phyloP scores from a whole-genome alignment of 2,329 filamentous ascomycete species.

The Hypomyces perniciosus region DNA sequence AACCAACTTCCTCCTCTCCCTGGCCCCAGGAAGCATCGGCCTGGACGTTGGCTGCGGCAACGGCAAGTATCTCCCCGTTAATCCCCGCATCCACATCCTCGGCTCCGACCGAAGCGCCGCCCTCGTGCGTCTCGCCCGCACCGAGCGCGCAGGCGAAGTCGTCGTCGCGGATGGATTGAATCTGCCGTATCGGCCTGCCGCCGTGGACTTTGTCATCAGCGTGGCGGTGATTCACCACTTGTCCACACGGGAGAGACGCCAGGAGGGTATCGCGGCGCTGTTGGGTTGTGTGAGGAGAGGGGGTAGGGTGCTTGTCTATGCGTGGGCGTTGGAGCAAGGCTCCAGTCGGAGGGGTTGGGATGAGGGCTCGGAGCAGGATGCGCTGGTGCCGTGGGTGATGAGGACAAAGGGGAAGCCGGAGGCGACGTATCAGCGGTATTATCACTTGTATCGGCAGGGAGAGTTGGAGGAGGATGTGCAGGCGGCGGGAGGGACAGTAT shows the following conservation, averaged over 20 bases:
- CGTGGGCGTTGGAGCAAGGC: slow-evolving; percentile 93
- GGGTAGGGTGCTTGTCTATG: slow-evolving; percentile 75
- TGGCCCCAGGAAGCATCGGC: slow-evolving; percentile 67
- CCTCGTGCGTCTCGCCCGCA: slow-evolving; percentile 45
- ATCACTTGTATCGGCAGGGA: slow-evolving; percentile 82
- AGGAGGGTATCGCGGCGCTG: slow-evolving; percentile 66
- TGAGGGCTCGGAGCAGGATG: slow-evolving; percentile 75
- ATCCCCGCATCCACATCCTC: slow-evolving; percentile 69
- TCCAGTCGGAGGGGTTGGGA: slow-evolving; percentile 84
- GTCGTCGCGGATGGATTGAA: slow-evolving; percentile 75
- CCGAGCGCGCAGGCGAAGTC: slow-evolving; percentile 51
- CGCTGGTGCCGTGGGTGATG: slow-evolving; percentile 93
- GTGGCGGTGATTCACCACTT: slow-evolving; percentile 94
- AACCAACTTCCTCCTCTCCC: slow-evolving; percentile 63
- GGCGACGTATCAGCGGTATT: slow-evolving; percentile 78
- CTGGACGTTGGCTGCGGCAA: slow-evolving; percentile 95
- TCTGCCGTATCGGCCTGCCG: slow-evolving; percentile 64
- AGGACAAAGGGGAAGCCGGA: slow-evolving; percentile 31
- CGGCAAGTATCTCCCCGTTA: slow-evolving; percentile 86
- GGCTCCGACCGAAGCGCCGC: slow-evolving; percentile 73
- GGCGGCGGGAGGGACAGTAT: slow-evolving; percentile 66
- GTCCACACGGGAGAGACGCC: slow-evolving; percentile 66
- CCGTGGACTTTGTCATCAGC: slow-evolving; percentile 78
- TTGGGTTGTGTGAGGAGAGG: slow-evolving; percentile 58
- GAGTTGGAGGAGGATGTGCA: slow-evolving; percentile 78